Evolutionary conservation across 345 rosid genomes (phyloP), one percentile per base, ranked within the genome.

Genomic region (Eucalyptus erythrocorys): DNA sequence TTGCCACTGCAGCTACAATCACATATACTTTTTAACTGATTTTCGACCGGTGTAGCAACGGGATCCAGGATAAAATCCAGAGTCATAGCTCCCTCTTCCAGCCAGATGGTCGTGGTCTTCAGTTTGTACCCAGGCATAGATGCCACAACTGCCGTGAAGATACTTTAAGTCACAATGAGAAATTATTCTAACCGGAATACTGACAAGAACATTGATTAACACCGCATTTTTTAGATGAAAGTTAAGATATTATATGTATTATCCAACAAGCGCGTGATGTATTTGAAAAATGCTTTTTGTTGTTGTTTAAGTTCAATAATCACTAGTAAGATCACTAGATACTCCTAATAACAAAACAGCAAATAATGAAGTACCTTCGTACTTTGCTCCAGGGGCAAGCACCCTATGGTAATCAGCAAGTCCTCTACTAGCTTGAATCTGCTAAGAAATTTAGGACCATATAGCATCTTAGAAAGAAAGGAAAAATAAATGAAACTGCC

Each of bases 51-150:
- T 50, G 89, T 47, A 88, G 88, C 90, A 64, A 94, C 95, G 24
- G 98, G 97, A 86, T 95, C 96, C 32, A 98, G 98, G 91, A 97
- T 93, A 81, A 98, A 98, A 92, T 97, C 99, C 45, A 94, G 86
- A 10, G 90, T 92, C 80, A 90, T 93, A 19, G 97, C 96, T 53
- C 90, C 91, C 76, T 94, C 96, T 87, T 95, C 98, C 89, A 95
- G 90, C 93, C 93, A 95, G 87, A 98, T 92, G 43, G 37, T 84
- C 30, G 99, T 95, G 87, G 92, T 90, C 92, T 95, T 95, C 16
- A 95, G 91, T 91, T 93, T 94, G 94, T 95, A 96, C 76, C 99
- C 97, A 13, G 96, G 95, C 91, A 94, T 91, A 1, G 89, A 89
- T 87, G 97, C 98, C 90, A 89, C 88, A 86, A 97, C 99, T 98